phyloP scores from a whole-genome alignment of 2,329 filamentous ascomycete genomes.

The Fusarium coffeatum region DNA sequence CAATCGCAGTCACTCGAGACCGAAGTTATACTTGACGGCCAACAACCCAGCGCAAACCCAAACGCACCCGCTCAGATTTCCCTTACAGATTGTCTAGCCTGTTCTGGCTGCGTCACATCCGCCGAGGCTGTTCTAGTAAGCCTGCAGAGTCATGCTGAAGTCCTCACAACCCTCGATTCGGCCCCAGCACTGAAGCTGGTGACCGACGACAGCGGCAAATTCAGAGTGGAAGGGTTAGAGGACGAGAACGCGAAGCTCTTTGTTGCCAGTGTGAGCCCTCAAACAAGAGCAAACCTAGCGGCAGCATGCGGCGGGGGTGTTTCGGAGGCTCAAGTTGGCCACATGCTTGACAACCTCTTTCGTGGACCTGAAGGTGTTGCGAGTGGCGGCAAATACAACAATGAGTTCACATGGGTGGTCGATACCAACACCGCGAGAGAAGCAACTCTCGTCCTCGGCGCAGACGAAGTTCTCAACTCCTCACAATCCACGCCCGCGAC shows the following conservation, averaged over 20 bases:
- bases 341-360: conserved; percentile 86
- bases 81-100: conserved; percentile 95
- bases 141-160: conserved; percentile 92
- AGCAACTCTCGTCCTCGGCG: conserved; percentile 82
- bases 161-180: conserved; percentile 82
- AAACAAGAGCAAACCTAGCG: conserved; percentile 88
- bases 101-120: conserved; percentile 96
- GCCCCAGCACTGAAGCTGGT: conserved; percentile 62
- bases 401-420: conserved; percentile 87
- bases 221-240: conserved; percentile 64
- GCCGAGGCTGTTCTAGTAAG: conserved; percentile 97
- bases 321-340: conserved; percentile 77
- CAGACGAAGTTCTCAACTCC: conserved; percentile 72
- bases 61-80: conserved; percentile 88
- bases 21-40: conserved; percentile 95
- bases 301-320: conserved; percentile 80
- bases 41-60: conserved; percentile 66
- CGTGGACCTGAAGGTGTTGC: conserved; percentile 74
- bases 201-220: conserved; percentile 49
- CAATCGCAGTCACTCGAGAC: conserved; percentile 63
- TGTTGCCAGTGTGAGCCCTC: conserved; percentile 91
- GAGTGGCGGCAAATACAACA: conserved; percentile 76
- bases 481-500: conserved; percentile 35
- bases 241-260: conserved; percentile 78
- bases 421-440: conserved; percentile 89